A percentile compares a stretch with the other conserved stretches of the same genome.
Conservation (phyloP, 208 protist genomes). For the Trypanosoma avium region DNA sequence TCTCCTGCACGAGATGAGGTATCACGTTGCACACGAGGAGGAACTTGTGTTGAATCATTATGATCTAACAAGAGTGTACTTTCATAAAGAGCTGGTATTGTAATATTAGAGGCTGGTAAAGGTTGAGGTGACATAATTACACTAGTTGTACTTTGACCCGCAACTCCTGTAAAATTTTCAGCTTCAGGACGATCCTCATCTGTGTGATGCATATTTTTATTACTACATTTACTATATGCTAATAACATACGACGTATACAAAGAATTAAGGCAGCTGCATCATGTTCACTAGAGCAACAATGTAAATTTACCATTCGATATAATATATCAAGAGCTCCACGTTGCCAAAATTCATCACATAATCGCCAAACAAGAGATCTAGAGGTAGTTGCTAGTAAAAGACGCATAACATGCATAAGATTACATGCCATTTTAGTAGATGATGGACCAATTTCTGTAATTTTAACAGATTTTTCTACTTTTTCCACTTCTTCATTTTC, state of each 20-base stretch:
- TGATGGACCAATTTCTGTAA: background rate
- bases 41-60: background rate
- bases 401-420: constrained; percentile 22
- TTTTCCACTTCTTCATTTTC: background rate
- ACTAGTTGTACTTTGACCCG: no score
- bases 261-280: constrained; percentile 61
- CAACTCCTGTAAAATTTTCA: no score
- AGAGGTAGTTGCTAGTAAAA: constrained; percentile 20
- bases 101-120: no score
- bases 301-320: constrained; percentile 42
- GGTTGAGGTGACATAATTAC: no score
- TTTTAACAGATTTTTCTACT: background rate
- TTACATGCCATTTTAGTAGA: constrained; percentile 18
- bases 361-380: constrained; percentile 36
- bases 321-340: constrained; percentile 47
- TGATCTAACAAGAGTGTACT: constrained; percentile 4
- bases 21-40: background rate
- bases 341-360: constrained; percentile 46
- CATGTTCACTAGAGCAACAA: constrained; percentile 50
- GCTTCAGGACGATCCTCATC: no score
- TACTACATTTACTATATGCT: constrained; percentile 25
- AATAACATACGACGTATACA: constrained; percentile 55
- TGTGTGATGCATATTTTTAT: no score
- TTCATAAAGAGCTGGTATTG: background rate
- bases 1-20: constrained; percentile 1